Evolutionary conservation across 441 rosid species (phyloP).

Genomic region (Croton laevigatus): DNA sequence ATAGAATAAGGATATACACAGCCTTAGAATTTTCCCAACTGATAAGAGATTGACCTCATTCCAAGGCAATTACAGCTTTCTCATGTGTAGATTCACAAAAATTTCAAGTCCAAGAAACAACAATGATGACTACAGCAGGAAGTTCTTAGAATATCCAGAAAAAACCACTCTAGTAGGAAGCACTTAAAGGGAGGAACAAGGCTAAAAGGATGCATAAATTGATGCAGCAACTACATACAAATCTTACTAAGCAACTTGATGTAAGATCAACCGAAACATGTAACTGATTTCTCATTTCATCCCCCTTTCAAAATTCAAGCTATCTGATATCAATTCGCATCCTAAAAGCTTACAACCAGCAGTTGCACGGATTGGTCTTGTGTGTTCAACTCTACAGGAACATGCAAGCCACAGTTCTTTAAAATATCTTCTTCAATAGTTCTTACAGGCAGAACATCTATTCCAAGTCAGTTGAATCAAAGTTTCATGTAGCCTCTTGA

Average conservation of each 20-base stretch:
- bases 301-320: too few relatives aligned
- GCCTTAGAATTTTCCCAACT: background rate
- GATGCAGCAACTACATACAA: background rate
- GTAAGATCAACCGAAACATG: background rate
- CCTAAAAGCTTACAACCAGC: too few relatives aligned
- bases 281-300: too few relatives aligned
- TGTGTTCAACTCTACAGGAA: background rate
- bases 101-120: background rate
- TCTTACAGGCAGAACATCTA: background rate
- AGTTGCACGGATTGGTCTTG: too few relatives aligned
- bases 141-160: background rate
- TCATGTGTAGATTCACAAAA: background rate
- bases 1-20: background rate
- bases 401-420: background rate
- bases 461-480: conserved; percentile 10
- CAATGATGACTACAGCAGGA: background rate
- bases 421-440: background rate
- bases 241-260: background rate
- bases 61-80: background rate
- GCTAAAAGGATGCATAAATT: background rate
- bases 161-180: background rate
- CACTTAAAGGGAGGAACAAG: background rate
- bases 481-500: background rate
- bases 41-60: background rate
- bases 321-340: too few relatives aligned